Evolutionary conservation across 176 grass and related monocot species (phyloP).

Genomic region (Oryza coarctata): DNA sequence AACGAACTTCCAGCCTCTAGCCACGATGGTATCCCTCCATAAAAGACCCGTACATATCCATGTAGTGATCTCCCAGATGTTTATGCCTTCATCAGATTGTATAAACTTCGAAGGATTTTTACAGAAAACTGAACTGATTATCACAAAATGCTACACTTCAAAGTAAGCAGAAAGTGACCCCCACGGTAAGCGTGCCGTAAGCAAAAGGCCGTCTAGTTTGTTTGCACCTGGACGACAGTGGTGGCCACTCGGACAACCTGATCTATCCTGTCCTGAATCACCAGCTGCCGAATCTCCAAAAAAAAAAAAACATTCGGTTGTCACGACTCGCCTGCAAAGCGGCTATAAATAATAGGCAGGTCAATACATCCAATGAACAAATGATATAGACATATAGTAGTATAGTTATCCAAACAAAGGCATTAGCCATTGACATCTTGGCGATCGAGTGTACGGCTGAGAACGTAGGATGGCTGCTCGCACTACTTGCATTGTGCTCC

Average conservation of each 20-base stretch:
- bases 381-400: background rate
- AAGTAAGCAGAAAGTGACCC: background rate
- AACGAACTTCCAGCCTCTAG: background rate
- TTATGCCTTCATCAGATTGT: background rate
- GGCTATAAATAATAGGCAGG: conserved; percentile 16
- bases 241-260: conserved; percentile 26
- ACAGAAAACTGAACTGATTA: background rate
- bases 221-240: background rate
- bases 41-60: no score
- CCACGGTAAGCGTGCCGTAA: background rate
- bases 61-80: background rate
- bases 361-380: background rate
- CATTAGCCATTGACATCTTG: background rate
- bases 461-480: conserved; percentile 20
- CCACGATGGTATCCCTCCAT: background rate
- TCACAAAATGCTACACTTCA: background rate
- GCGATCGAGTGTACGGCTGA: no score
- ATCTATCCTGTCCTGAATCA: background rate
- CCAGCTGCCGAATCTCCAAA: background rate
- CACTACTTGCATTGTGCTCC: conserved; percentile 26
- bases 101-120: no score
- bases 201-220: background rate
- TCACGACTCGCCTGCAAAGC: background rate
- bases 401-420: background rate
- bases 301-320: background rate